A percentile compares a stretch with the other conserved stretches of the same genome.
phyloP scores from a whole-genome alignment of 1,139 yeast genomes.

The Pichia sp. region DNA sequence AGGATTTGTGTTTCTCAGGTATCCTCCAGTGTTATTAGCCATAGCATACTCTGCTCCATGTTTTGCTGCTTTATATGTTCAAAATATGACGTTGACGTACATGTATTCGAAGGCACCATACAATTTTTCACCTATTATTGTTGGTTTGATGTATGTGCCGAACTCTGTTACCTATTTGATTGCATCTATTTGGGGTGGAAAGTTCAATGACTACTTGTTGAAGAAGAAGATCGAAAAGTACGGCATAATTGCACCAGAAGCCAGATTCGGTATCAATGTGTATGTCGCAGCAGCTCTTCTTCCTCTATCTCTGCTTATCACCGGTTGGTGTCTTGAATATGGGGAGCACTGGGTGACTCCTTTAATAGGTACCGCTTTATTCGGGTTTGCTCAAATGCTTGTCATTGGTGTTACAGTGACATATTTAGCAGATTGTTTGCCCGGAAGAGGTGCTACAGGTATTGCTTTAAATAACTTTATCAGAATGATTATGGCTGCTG shows the following conservation, averaged over 20 bases:
- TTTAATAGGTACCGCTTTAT: constrained; percentile 69
- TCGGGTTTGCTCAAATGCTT: constrained; percentile 81
- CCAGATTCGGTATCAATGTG: constrained; percentile 71
- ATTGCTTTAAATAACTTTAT: constrained; percentile 75
- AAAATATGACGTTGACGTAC: constrained; percentile 67
- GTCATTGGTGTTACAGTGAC: constrained; percentile 77
- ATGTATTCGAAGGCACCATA: constrained; percentile 62
- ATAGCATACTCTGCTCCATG: constrained; percentile 59
- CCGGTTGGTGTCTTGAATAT: constrained; percentile 75
- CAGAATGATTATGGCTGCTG: constrained; percentile 68
- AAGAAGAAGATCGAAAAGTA: constrained; percentile 46
- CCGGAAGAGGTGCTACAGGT: constrained; percentile 87
- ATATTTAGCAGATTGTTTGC: constrained; percentile 75
- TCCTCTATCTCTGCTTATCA: constrained; percentile 62
- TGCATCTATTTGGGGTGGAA: constrained; percentile 73
- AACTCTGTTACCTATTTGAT: constrained; percentile 71
- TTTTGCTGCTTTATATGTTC: constrained; percentile 62
- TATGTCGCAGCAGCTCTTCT: constrained; percentile 53
- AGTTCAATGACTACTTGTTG: constrained; percentile 65
- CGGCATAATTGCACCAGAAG: constrained; percentile 67
- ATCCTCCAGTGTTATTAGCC: constrained; percentile 70
- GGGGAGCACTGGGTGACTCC: constrained; percentile 70
- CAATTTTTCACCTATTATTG: constrained; percentile 53
- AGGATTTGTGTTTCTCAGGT: constrained; percentile 43
- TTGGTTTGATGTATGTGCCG: constrained; percentile 77